phyloP scores from a whole-genome alignment of 2,329 filamentous ascomycete species.

The Orbilia ellipsospora region DNA sequence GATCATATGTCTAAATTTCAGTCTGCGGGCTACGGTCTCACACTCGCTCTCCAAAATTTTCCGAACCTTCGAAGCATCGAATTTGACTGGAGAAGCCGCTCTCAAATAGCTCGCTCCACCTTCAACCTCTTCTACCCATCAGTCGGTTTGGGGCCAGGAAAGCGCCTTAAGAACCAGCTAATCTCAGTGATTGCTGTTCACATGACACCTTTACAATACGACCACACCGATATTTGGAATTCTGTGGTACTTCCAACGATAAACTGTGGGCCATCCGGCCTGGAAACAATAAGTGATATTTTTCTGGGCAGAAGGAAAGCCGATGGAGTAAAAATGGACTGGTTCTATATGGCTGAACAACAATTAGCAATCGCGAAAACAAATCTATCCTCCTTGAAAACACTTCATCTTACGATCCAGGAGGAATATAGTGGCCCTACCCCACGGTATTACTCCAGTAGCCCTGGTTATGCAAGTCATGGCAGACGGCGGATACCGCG shows the following conservation, averaged over 20 bases:
- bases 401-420: not conserved
- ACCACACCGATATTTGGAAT: not conserved
- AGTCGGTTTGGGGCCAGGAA: slow-evolving; percentile 6
- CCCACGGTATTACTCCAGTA: too few relatives aligned
- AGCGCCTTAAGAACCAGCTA: not conserved
- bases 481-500: not conserved
- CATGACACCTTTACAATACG: not conserved
- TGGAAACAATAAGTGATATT: not conserved
- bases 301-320: not conserved
- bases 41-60: slow-evolving; percentile 14
- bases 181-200: not conserved
- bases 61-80: slow-evolving; percentile 19
- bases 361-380: not conserved
- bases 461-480: too few relatives aligned
- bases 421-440: not conserved
- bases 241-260: not conserved
- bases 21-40: not conserved
- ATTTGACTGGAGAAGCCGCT: not conserved
- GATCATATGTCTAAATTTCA: not conserved
- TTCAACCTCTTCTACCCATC: slow-evolving; percentile 25
- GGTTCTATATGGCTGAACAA: not conserved
- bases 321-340: not conserved
- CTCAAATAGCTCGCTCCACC: not conserved
- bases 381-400: not conserved
- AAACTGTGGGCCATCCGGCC: not conserved